These are phyloP conservation scores for Pseudovirgaria hyperparasitica DNA, from an alignment of 2,329 filamentous ascomycete species.

Conservation along the genomic window DNA sequence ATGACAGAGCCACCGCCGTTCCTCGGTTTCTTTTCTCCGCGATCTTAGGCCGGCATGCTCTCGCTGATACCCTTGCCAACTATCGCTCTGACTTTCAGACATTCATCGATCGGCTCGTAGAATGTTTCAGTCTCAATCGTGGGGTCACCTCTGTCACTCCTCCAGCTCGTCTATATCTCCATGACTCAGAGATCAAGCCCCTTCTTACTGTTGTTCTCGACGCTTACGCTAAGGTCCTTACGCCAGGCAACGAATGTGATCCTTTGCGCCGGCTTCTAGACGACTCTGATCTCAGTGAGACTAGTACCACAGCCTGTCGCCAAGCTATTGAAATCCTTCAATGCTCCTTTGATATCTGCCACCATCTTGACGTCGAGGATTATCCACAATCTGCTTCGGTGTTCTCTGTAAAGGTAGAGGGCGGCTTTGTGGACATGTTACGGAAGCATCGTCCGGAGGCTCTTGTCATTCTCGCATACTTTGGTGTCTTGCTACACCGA, in stretches of 20 bases:
- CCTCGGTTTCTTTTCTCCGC: constrained; percentile 22
- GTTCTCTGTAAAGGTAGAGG: too few species aligned
- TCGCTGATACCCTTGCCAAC: constrained; percentile 20
- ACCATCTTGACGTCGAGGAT: too few species aligned
- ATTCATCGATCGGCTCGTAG: constrained; percentile 18
- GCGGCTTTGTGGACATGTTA: constrained; percentile 24
- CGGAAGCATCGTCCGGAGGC: constrained; percentile 27
- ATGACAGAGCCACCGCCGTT: too few species aligned
- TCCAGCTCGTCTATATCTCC: constrained; percentile 15
- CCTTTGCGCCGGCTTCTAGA: constrained; percentile 11
- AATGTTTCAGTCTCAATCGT: constrained; percentile 13
- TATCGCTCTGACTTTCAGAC: constrained; percentile 10
- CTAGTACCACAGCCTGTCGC: constrained; percentile 13
- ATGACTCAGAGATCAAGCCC: constrained; percentile 13
- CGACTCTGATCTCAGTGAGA: constrained; percentile 5
- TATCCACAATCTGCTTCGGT: too few species aligned
- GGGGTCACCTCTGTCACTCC: constrained; percentile 10
- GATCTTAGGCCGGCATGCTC: constrained; percentile 21
- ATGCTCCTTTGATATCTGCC: constrained; percentile 12
- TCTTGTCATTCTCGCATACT: constrained; percentile 37
- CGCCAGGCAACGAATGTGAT: constrained; percentile 13
- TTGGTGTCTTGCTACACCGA: constrained; percentile 35
- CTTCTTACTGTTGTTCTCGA: constrained; percentile 11
- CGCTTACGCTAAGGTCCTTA: too few species aligned
- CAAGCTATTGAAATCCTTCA: constrained; percentile 13